Conservation (phyloP, 2,329 filamentous ascomycete genomes). For the Stachybotrys echinatus region DNA sequence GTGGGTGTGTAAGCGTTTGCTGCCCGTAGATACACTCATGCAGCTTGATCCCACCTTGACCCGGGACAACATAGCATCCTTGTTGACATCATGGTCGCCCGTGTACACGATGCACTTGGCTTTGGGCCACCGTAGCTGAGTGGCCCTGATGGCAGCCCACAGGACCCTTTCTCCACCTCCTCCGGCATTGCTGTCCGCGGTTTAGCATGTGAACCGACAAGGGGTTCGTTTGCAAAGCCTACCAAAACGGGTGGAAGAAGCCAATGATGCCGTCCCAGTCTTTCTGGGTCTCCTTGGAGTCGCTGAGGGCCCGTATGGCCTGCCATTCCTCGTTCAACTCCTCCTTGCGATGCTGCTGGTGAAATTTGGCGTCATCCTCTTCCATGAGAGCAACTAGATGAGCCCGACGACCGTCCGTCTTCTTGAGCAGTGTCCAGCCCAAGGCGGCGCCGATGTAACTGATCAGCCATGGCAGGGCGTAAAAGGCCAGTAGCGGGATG, state of each 20-base stretch:
- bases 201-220: constrained; percentile 6
- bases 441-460: constrained; percentile 34
- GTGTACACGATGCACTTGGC: constrained; percentile 93
- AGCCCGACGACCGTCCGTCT: constrained; percentile 56
- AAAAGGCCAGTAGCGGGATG: constrained; percentile 14
- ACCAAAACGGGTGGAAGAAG: constrained; percentile 99
- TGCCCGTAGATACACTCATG: background rate
- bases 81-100: constrained; percentile 84
- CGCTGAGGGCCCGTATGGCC: constrained; percentile 51
- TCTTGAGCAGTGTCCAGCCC: constrained; percentile 58
- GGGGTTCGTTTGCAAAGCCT: constrained; percentile 21
- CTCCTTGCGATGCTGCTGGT: constrained; percentile 25
- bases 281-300: constrained; percentile 34
- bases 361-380: constrained; percentile 35
- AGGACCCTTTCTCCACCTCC: constrained; percentile 93
- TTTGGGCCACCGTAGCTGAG: constrained; percentile 81
- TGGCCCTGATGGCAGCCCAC: constrained; percentile 91
- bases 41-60: constrained; percentile 54
- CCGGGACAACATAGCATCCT: constrained; percentile 69
- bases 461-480: constrained; percentile 18
- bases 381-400: constrained; percentile 49
- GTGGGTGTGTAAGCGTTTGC: constrained; percentile 11
- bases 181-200: constrained; percentile 70
- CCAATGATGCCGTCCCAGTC: constrained; percentile 83
- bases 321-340: constrained; percentile 62